phyloP scores from a whole-genome alignment of 2,329 filamentous ascomycete genomes.

The Ophiobolus disseminans region DNA sequence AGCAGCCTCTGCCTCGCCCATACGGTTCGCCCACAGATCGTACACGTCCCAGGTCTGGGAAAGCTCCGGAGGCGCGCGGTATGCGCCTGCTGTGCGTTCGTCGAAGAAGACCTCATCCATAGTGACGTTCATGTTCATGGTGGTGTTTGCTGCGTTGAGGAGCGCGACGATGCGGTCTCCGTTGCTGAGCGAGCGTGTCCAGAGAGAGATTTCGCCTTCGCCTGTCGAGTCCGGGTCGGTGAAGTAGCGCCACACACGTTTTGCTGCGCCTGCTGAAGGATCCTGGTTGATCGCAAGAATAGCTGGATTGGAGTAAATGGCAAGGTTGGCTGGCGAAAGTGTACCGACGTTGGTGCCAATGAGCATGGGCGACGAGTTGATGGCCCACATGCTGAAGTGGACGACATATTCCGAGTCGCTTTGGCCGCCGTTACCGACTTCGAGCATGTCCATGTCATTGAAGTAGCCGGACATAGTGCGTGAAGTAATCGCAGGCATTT shows the following conservation, averaged over 20 bases:
- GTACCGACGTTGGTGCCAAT: constrained; percentile 53
- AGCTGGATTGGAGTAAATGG: constrained; percentile 49
- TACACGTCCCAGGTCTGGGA: constrained; percentile 30
- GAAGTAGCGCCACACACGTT: constrained; percentile 26
- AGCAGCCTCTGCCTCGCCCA: constrained; percentile 50
- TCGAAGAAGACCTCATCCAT: constrained; percentile 33
- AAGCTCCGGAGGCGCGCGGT: constrained; percentile 28
- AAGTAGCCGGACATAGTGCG: constrained; percentile 54
- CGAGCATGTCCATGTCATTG: constrained; percentile 54
- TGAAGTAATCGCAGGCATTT: constrained; percentile 52
- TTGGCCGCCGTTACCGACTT: constrained; percentile 38
- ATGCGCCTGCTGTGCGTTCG: constrained; percentile 30
- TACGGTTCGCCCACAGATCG: constrained; percentile 34
- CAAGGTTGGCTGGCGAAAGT: constrained; percentile 49
- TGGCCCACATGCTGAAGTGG: constrained; percentile 52
- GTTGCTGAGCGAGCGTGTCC: constrained; percentile 29
- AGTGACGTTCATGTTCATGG: constrained; percentile 27
- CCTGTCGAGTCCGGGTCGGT: constrained; percentile 32
- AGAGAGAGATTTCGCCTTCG: constrained; percentile 34
- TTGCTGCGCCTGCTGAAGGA: constrained; percentile 30
- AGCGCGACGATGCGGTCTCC: constrained; percentile 32
- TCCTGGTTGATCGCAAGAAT: constrained; percentile 36
- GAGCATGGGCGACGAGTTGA: constrained; percentile 53
- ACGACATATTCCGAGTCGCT: constrained; percentile 44
- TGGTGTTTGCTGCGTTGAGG: constrained; percentile 26